Conservation (phyloP, 495 filamentous ascomycete species). For the Trichodelitschia bisporula region DNA sequence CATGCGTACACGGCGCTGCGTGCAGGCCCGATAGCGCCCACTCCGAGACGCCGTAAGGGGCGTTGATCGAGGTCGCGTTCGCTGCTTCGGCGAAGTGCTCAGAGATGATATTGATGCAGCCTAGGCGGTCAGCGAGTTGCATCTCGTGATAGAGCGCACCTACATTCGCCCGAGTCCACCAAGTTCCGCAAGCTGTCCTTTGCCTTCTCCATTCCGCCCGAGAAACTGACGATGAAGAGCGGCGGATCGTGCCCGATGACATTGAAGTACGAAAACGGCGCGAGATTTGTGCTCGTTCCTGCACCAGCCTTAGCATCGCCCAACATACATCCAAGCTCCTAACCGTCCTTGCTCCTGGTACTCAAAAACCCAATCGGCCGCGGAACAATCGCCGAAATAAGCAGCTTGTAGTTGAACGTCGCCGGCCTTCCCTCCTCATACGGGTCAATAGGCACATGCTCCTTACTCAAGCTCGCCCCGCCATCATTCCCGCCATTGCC, state of each 20-base stretch:
- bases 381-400: conserved; percentile 70
- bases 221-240: conserved; percentile 59
- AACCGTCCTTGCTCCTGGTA: conserved; percentile 32
- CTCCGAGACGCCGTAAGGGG: conserved; percentile 55
- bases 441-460: conserved; percentile 64
- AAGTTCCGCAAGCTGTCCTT: conserved; percentile 70
- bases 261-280: conserved; percentile 70
- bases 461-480: conserved; percentile 25
- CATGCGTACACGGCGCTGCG: conserved; percentile 36
- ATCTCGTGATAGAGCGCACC: too few relatives aligned
- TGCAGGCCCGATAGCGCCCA: conserved; percentile 62
- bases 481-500: conserved; percentile 52
- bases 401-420: conserved; percentile 68
- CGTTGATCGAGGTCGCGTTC: conserved; percentile 52
- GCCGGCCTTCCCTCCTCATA: conserved; percentile 42
- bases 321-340: conserved; percentile 3
- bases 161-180: conserved; percentile 36
- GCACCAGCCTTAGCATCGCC: neutral
- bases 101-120: conserved; percentile 66
- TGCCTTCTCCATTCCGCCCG: conserved; percentile 19
- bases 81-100: conserved; percentile 77
- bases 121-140: conserved; percentile 10
- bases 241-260: conserved; percentile 77
- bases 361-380: conserved; percentile 46
- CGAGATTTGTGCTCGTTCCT: conserved; percentile 40